These are phyloP conservation scores for Ganoderma sp. DNA, from an alignment of 1,284 basidiomycete genomes.

Conservation along the genomic window DNA sequence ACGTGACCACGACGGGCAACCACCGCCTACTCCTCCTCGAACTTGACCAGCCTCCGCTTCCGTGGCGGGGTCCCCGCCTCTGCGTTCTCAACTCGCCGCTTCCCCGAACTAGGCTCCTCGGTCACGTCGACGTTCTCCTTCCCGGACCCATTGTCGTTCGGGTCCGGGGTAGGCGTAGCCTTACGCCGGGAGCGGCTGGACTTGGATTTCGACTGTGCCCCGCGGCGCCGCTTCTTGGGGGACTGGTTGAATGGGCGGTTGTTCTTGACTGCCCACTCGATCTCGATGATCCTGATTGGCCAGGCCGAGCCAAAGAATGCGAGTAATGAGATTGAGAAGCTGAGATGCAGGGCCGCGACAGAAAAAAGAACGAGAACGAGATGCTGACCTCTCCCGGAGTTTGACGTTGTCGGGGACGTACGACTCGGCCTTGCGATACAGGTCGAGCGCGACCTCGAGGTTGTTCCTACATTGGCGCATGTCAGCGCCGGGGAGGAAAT, in stretches of 20 bases:
- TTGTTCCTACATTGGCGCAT: slow-evolving; percentile 69
- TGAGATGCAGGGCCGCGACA: not conserved
- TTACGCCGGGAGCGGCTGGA: slow-evolving; percentile 21
- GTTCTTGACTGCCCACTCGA: slow-evolving; percentile 73
- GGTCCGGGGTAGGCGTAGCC: slow-evolving; percentile 11
- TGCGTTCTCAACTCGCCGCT: slow-evolving; percentile 23
- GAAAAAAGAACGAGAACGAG: slow-evolving; percentile 47
- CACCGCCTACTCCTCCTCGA: slow-evolving; percentile 18
- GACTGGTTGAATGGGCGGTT: slow-evolving; percentile 63
- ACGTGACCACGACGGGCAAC: not conserved
- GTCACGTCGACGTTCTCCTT: slow-evolving; percentile 26
- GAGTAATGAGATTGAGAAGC: not conserved
- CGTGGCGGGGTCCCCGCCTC: slow-evolving; percentile 28
- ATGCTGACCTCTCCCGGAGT: slow-evolving; percentile 83
- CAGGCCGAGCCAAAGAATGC: not conserved
- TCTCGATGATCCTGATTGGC: slow-evolving; percentile 68
- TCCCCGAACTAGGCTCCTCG: slow-evolving; percentile 15
- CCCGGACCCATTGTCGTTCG: slow-evolving; percentile 17
- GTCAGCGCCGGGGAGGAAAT: not conserved
- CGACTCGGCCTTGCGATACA: slow-evolving; percentile 75
- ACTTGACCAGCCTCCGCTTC: slow-evolving; percentile 27
- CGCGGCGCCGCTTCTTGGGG: slow-evolving; percentile 57
- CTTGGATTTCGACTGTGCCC: slow-evolving; percentile 37
- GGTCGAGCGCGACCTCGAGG: slow-evolving; percentile 70
- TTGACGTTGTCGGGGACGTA: slow-evolving; percentile 82